Percentiles rank a stretch among this genome's conserved stretches.
Evolutionary conservation across 2,329 filamentous ascomycete genomes (phyloP).

Genomic region (Simplicillium sp.): DNA sequence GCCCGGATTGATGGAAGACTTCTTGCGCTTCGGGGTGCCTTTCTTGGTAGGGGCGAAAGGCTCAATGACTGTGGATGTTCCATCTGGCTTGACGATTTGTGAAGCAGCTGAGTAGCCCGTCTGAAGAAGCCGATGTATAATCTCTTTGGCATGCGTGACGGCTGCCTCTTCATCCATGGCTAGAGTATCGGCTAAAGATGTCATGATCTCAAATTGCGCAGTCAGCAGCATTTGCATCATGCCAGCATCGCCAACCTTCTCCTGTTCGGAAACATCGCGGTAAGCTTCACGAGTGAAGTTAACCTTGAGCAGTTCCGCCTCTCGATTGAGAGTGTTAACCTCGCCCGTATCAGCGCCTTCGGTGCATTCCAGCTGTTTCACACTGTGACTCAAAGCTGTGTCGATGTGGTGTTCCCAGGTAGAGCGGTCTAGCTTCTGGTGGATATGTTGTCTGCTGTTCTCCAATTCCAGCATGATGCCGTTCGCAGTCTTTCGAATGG

Average conservation of each 20-base stretch:
- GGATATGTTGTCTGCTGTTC: conserved; percentile 80
- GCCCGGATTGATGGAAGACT: conserved; percentile 15
- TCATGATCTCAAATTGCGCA: conserved; percentile 85
- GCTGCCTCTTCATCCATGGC: conserved; percentile 78
- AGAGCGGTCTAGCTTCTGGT: conserved; percentile 69
- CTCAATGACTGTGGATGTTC: conserved; percentile 48
- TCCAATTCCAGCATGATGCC: conserved; percentile 87
- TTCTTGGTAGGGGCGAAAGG: conserved; percentile 60
- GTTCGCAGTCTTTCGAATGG: conserved; percentile 79
- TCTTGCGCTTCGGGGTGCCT: conserved; percentile 71
- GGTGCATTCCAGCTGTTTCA: conserved; percentile 63
- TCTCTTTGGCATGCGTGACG: conserved; percentile 65
- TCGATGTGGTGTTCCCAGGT: conserved; percentile 86
- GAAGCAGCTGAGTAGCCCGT: conserved; percentile 65
- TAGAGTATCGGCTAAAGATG: conserved; percentile 73
- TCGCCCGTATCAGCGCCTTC: conserved; percentile 45
- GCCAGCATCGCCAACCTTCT: conserved; percentile 68
- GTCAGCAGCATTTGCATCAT: conserved; percentile 76
- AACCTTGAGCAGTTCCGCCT: conserved; percentile 77
- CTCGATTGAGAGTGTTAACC: conserved; percentile 61
- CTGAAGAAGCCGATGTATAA: conserved; percentile 70
- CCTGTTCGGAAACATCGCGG: conserved; percentile 69
- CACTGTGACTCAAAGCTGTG: conserved; percentile 75
- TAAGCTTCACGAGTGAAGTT: conserved; percentile 76
- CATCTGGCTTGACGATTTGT: conserved; percentile 86